phyloP scores from a whole-genome alignment of 2,329 filamentous ascomycete species.

The Botrytis byssoidea region DNA sequence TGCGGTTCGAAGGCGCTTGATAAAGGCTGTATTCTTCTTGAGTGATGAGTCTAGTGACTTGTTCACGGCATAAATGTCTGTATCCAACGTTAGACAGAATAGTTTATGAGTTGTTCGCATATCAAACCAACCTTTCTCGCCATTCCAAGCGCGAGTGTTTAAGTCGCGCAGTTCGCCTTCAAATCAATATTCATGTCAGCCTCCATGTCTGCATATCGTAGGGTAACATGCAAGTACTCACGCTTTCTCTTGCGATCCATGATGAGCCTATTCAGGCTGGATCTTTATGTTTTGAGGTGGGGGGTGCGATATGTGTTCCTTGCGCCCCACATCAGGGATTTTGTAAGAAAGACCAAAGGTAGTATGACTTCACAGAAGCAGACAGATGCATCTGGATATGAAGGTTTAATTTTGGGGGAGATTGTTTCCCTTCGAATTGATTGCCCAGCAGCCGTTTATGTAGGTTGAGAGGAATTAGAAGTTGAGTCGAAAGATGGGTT shows the following conservation, averaged over 20 bases:
- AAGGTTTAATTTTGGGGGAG: neutral
- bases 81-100: conserved; percentile 25
- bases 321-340: conserved; percentile 40
- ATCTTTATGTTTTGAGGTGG: conserved; percentile 27
- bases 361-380: conserved; percentile 36
- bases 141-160: conserved; percentile 85
- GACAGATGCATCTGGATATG: conserved; percentile 40
- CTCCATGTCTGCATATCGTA: conserved; percentile 12
- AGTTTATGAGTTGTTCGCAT: conserved; percentile 1
- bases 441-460: neutral
- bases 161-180: conserved; percentile 85
- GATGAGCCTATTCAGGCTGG: conserved; percentile 30
- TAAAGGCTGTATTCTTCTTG: conserved; percentile 98
- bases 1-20: conserved; percentile 89
- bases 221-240: conserved; percentile 39
- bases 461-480: neutral
- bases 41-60: conserved; percentile 87
- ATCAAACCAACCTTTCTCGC: conserved; percentile 69
- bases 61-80: conserved; percentile 51
- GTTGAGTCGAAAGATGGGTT: neutral
- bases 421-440: conserved; percentile 1
- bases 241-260: conserved; percentile 68
- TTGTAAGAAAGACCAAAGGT: conserved; percentile 38
- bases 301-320: conserved; percentile 32
- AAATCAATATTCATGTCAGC: conserved; percentile 27